Evolutionary conservation across 176 grass and related monocot genomes (phyloP), one percentile per base, ranked within the genome.

Genomic region (Lolium perenne): DNA sequence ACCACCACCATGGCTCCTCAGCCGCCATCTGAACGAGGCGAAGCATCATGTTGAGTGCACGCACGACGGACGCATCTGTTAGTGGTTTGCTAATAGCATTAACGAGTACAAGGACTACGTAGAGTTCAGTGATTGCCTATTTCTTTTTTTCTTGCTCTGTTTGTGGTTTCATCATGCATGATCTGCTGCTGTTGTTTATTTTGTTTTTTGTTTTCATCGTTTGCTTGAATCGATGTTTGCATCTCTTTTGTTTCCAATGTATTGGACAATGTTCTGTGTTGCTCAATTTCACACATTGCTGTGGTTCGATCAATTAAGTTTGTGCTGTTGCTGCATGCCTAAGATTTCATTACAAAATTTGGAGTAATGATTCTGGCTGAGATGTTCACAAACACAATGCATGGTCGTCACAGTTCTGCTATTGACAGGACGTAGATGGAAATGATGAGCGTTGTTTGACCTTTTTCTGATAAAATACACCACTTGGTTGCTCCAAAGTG

Each of bases 31-130:
- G 87, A 75, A 51, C 14, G 3, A 89, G 51, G 54, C 20, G 72
- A 79, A 64, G 57, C 61, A 80, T 35, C 50, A 58, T 17, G 16
- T 56, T 35, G 18, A 48, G 46, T 29, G 22, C 73, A 71, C 78
- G 84, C 22, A 74, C 45, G 55, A 35, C 25, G 55, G 14, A 22
- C 45, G 87, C 78, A 54, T 78, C 55, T 12, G 23, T 57, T 84
- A 86, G 90, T 85, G 80, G 79, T 91, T 86, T 82, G 83, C 88
- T 93, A 73, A 71, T 93, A 85, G 81, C 48, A 73, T 93, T 93
- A 77, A 87, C 79, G 84, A 78, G 68, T 67, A 67, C 53, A 57
- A 76, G 49, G 8, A 82, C 43, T 79, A 82, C 84, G 80, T 86
- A 91, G 87, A 79, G 32, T 35, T 35, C 32, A 89, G 65, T 87